Base-by-base conservation (phyloP, 139 green algal species). In the Tetradesmus obliquus region DNA sequence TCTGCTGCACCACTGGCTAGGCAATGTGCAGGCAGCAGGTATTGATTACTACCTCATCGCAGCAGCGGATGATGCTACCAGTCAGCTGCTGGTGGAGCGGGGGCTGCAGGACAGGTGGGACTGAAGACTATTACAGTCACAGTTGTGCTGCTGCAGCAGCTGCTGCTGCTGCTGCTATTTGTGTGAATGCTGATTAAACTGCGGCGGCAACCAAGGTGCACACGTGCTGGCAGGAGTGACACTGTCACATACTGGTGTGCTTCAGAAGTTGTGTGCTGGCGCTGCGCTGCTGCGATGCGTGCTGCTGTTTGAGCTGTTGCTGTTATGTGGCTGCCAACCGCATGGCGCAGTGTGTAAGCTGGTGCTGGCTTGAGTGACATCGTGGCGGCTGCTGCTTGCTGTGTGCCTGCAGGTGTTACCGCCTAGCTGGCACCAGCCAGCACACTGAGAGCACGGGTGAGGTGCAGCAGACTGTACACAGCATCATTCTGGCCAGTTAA, bases 1-100 rank as follows among this genome's bases (percentile, higher is more conserved):
- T 8, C 24, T 88, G 55, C 54, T 88, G 17, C 83, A 88, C 83
- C 83, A 88, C 20, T 88, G 83, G 83, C 54, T 88, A 17, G 83
- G 83, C 22, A 88, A 88, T 8, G 22, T 88, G 17, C 55, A 53
- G 54, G 55, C 83, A 55, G 83, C 83, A n/a, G 51, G 51, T 55
- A 88, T 88, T 17, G 55, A 22, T 55, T 74, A 88, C 83, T 88
- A 32, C 51, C 22, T 88, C 55, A 60, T 74, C 51, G 83, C 83
- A 72, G 83, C 55, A 72, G 24, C 83, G 3, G 83, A 88, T 88
- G 83, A 72, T 17, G 83, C 83, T 1, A 88, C 83, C 2, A 79
- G 55, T 22, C 17, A 17, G 22, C 55, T 57, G 20, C 83, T 88
- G 22, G n/a, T 88, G 55, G 5, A 72, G 83, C 83, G 32, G 55